Conservation (phyloP, 1,284 basidiomycete species). For the Ceratobasidium sp. region DNA sequence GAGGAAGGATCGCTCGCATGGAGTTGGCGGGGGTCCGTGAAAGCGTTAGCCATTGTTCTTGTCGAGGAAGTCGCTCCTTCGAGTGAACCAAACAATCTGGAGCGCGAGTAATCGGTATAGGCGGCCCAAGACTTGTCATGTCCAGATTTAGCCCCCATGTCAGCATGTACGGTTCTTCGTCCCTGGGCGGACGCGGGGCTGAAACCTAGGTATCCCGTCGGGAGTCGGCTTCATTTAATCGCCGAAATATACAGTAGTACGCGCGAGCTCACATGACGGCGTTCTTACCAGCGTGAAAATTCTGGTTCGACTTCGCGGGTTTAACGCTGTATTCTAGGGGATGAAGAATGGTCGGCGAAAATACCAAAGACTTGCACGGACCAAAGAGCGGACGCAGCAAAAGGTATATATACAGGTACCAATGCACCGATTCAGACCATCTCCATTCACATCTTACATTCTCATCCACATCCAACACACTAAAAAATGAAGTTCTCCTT, state of each 20-base stretch:
- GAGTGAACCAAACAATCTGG: neutral
- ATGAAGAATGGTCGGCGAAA: neutral
- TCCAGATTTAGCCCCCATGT: neutral
- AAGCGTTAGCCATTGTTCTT: neutral
- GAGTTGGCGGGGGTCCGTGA: neutral
- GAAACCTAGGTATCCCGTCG: neutral
- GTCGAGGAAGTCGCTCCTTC: neutral
- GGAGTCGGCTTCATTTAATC: slow-evolving; percentile 1
- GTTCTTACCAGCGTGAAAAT: neutral
- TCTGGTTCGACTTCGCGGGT: slow-evolving; percentile 8
- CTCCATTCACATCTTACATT: neutral
- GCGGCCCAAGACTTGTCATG: neutral
- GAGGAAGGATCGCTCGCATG: too few relatives aligned
- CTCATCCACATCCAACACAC: neutral
- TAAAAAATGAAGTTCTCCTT: slow-evolving; percentile 18
- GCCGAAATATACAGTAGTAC: neutral
- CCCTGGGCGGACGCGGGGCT: neutral
- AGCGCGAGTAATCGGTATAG: neutral
- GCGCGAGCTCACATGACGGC: slow-evolving; percentile 4
- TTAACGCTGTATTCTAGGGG: neutral
- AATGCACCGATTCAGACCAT: neutral
- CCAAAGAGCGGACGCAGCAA: neutral
- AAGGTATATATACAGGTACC: neutral
- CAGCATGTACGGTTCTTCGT: neutral
- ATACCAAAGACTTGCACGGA: neutral